Evolutionary conservation across 148 eudicot genomes (phyloP), one percentile per base, ranked within the genome.

Genomic region (Rhododendron kiyosumense): DNA sequence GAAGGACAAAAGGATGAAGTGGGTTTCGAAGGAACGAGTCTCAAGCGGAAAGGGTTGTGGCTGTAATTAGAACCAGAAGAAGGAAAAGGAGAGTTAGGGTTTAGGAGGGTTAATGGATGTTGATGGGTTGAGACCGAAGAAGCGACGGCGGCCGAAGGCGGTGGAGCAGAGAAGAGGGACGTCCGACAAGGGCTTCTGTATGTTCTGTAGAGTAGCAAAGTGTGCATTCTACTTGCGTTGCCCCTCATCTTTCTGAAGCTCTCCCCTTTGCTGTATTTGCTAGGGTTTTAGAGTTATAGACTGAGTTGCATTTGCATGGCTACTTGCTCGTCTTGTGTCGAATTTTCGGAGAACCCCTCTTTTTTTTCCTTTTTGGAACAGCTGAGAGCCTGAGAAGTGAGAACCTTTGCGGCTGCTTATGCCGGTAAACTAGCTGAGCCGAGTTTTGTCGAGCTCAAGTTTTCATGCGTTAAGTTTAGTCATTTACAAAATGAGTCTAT

Each of bases 401-500:
- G 71, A 63, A 8, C 71, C 26, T n/a, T 22, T 32, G 34, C 34
- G 34, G 34, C 69, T 54, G 61, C 69, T 8, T 5, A 6, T 0
- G 7, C 1, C 0, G 0, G 7, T 41, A 41, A 0, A 41, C 7
- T 7, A 41, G 43, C 38, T 5, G 0, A 41, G 45, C 5, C 43
- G 43, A 38, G 6, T 5, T 3, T 38, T 38, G 41, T 38, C 41
- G 5, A 38, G 5, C 41, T 38, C 41, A 4, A 38, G 5, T 0
- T 0, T 38, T 38, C 0, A 38, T 0, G 4, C 0, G 41, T 0
- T 3, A 4, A 38, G 4, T 0, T 41, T 41, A 41, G 0, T 41
- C 7, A 41, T 41, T 41, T 41, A 41, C 1, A 41, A 41, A 41
- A 41, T 41, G 1, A 41, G 45, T 6, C 7, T 41, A 0, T 6